Evolutionary conservation across 2,329 filamentous ascomycete species (phyloP), one percentile per base, ranked within the genome.

Genomic region (Dichotomopilus funicola): DNA sequence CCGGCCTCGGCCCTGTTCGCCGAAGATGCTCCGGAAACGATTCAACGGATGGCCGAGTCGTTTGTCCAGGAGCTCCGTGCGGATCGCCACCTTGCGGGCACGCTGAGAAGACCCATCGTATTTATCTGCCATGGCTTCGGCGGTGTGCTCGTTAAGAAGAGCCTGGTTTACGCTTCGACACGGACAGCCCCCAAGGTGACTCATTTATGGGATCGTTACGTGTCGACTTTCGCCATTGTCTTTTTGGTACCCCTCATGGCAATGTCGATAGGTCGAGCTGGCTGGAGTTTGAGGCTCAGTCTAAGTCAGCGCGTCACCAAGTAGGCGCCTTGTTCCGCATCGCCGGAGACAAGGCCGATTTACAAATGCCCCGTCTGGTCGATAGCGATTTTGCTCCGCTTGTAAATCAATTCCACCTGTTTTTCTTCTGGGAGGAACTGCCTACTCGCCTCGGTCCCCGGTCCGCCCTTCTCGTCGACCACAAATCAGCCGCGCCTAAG

Each of bases 221-320:
- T 36, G n/a, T 37, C 13, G 35, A 49, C 46, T 8, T 9, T 19
- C 46, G 6, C 8, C 46, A 49, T 49, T 13, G 35, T 49, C 47
- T 49, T 49, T 49, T 49, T 27, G 47, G 36, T 37, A 49, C 47
- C 12, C 47, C 47, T 9, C 47, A 49, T 37, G 36, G 41, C 37
- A 37, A 37, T 13, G n/a, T 31, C 34, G 12, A 19, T 37, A 40
- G 33, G n/a, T 36, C 47, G n/a, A 49, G n/a, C 35, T 41, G 36
- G 36, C 47, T 49, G 33, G 13, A 12, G 36, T n/a, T 12, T 13
- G 13, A 27, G 19, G 19, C 19, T 27, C 19, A 27, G 19, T 27
- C 19, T 27, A 27, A 19, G n/a, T 19, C 10, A 31, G 19, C 19
- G 9, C 47, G 10, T 2, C 35, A 8, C 46, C 41, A 9, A 19